Percentiles rank a stretch among this genome's conserved stretches.
Conservation (phyloP, 2,329 filamentous ascomycete genomes). For the Verticillium tricorpus region DNA sequence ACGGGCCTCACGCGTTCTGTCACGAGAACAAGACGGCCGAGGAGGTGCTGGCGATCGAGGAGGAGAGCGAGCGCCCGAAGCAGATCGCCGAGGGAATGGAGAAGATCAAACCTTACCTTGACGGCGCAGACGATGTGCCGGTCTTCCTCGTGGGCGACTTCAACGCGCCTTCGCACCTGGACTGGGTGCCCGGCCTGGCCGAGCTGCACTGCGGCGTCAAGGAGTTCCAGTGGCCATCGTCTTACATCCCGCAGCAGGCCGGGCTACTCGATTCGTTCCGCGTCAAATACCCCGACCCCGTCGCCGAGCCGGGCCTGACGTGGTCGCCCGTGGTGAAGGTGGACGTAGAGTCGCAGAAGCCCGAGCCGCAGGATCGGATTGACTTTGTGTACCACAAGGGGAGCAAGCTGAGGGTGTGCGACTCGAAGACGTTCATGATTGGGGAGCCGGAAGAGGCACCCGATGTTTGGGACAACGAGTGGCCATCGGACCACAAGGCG, state of each 20-base stretch:
- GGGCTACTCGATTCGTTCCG: slow-evolving; percentile 36
- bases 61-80: slow-evolving; percentile 27
- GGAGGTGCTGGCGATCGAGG: slow-evolving; percentile 15
- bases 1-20: slow-evolving; percentile 38
- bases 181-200: slow-evolving; percentile 28
- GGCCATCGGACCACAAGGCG: slow-evolving; percentile 31
- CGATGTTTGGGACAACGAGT: slow-evolving; percentile 31
- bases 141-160: slow-evolving; percentile 35
- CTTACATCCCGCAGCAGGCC: slow-evolving; percentile 24
- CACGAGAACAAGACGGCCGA: slow-evolving; percentile 26
- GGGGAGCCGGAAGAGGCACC: slow-evolving; percentile 27
- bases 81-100: slow-evolving; percentile 29
- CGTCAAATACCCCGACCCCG: slow-evolving; percentile 27
- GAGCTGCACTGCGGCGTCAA: slow-evolving; percentile 29
- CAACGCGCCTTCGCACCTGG: slow-evolving; percentile 37
- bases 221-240: slow-evolving; percentile 32
- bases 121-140: slow-evolving; percentile 23
- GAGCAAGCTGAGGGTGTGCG: slow-evolving; percentile 18
- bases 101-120: slow-evolving; percentile 25
- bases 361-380: slow-evolving; percentile 35
- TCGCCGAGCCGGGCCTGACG: slow-evolving; percentile 24
- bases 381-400: slow-evolving; percentile 37
- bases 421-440: slow-evolving; percentile 23
- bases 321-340: slow-evolving; percentile 34
- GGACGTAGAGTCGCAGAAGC: slow-evolving; percentile 17